phyloP scores from a whole-genome alignment of 345 rosid species.

The Hibiscus tridactylites region DNA sequence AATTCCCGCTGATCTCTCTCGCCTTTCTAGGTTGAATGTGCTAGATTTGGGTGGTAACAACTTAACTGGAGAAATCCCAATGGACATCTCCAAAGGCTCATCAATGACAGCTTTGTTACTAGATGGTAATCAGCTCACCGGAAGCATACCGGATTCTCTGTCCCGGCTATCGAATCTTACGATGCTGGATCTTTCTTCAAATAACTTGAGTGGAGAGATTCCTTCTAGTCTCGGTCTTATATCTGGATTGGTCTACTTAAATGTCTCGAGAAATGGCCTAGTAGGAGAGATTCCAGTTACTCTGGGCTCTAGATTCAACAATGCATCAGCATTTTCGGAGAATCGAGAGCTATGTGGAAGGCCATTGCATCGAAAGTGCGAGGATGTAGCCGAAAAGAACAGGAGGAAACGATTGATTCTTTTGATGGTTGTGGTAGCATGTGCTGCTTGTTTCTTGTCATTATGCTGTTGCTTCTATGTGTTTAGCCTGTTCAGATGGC shows the following conservation, averaged over 20 bases:
- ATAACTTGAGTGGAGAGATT: conserved; percentile 69
- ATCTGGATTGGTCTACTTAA: conserved; percentile 47
- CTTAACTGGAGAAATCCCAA: conserved; percentile 63
- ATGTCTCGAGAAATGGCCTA: conserved; percentile 65
- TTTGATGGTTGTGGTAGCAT: conserved; percentile 24
- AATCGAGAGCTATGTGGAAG: conserved; percentile 66
- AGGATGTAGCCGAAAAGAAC: conserved; percentile 24
- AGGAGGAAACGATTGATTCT: conserved; percentile 51
- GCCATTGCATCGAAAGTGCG: conserved; percentile 54
- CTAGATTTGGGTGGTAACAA: conserved; percentile 66
- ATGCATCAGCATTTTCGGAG: conserved; percentile 46
- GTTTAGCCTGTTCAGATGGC: neutral
- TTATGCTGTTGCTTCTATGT: neutral
- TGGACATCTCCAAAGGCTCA: conserved; percentile 40
- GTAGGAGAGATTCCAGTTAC: conserved; percentile 59
- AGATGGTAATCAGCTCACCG: conserved; percentile 59
- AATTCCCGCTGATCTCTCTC: conserved; percentile 68
- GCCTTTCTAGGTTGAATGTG: conserved; percentile 36
- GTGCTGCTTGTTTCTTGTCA: neutral
- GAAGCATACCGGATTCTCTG: conserved; percentile 56
- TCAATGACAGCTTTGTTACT: conserved; percentile 45
- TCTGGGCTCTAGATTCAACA: conserved; percentile 51
- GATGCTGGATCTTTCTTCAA: conserved; percentile 60
- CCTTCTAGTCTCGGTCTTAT: conserved; percentile 46
- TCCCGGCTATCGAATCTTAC: conserved; percentile 49